phyloP scores from a whole-genome alignment of 2,329 filamentous ascomycete genomes.

The Annulohypoxylon truncatum region DNA sequence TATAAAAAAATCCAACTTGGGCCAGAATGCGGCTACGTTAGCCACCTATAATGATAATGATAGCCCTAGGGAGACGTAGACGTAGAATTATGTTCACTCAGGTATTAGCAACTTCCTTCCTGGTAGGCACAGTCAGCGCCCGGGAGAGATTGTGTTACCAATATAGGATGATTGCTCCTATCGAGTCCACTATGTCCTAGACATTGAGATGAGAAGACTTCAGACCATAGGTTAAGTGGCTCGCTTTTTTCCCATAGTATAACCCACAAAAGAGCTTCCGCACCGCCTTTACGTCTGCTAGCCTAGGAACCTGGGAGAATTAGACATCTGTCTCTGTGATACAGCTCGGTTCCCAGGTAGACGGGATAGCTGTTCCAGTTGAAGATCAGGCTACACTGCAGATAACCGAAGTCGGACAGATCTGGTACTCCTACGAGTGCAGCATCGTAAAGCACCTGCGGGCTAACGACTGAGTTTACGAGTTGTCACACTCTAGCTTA shows the following conservation, averaged over 20 bases:
- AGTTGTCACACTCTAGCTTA: conserved; percentile 9
- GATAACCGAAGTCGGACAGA: conserved; percentile 52
- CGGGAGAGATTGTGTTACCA: conserved; percentile 46
- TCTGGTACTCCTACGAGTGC: conserved; percentile 47
- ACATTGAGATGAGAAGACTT: conserved; percentile 49
- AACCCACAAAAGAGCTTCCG: conserved; percentile 32
- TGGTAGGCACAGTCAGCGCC: conserved; percentile 29
- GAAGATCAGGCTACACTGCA: conserved; percentile 50
- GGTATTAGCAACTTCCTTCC: conserved; percentile 21
- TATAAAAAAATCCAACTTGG: conserved; percentile 28
- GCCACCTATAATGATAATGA: conserved; percentile 33
- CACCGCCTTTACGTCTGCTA: conserved; percentile 37
- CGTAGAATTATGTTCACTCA: conserved; percentile 38
- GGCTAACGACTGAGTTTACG: conserved; percentile 30
- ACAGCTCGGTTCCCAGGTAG: conserved; percentile 45
- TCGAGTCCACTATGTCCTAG: conserved; percentile 49
- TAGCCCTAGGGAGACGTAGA: conserved; percentile 20
- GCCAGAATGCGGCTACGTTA: conserved; percentile 30
- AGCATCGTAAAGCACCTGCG: conserved; percentile 50
- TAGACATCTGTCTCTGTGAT: conserved; percentile 44
- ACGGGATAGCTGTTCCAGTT: conserved; percentile 47
- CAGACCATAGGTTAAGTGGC: conserved; percentile 37
- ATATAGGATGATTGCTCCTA: conserved; percentile 47
- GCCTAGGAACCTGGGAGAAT: conserved; percentile 40
- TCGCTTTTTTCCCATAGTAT: conserved; percentile 33